Evolutionary conservation across 78 protist genomes (phyloP), one percentile per base, ranked within the genome.

Genomic region (Dictyostelium discoideum): DNA sequence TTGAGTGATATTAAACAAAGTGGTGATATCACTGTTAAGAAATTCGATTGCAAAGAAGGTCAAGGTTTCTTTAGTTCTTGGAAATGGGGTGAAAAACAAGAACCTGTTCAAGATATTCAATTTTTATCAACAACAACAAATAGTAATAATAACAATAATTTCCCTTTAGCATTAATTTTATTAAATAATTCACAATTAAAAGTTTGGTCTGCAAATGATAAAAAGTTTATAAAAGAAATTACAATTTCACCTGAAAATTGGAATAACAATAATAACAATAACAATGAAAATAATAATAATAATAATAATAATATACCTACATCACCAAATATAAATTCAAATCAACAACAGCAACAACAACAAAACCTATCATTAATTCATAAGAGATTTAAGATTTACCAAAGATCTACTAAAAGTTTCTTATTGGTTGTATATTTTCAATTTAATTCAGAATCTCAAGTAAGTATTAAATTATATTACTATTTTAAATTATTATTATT

Each of bases 181-280:
- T 81, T 60, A 18, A 13, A 29, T 32, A 86, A 90, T 72, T 20
- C 22, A 1, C 50, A 26, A 22, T 29, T 90, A 4, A 22, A 29
- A 32, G 37, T 90, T 42, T 82, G 86, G 94, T 90, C 94, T 3
- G 67, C 88, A 16, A 13, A 11, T n/a, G 94, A 90, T 7, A 81
- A 57, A 50, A 11, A 9, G 13, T 48, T 5, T 44, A n/a, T 69
- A 3, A 50, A 44, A n/a, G 67, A 84, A 10, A 50, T 82, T 5
- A 0, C 87, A 37, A 82, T 90, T n/a, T 37, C 42, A 46, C 40
- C 86, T n/a, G 93, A 87, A 44, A 6, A 76, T 11, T 87, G 93
- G 93, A 46, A 14, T 42, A 39, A 60, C 0, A 37, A 11, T 8
- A 32, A 4, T 10, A 73, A 73, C 5, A 73, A 32, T 13, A 32